Conservation (phyloP, 2,329 filamentous ascomycete species). For the Fonsecaea pedrosoi region DNA sequence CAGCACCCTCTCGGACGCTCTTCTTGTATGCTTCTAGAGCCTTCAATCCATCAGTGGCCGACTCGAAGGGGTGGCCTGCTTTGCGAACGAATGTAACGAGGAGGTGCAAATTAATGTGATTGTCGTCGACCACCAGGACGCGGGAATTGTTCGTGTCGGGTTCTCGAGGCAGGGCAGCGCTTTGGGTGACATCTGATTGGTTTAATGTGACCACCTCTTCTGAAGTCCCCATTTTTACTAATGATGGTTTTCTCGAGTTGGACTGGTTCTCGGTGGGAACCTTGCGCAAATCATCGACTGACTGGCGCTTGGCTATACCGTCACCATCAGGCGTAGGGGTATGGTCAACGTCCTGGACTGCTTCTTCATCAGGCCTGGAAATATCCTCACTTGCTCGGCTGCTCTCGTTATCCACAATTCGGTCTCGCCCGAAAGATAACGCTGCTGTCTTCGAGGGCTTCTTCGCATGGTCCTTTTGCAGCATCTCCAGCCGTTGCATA, state of each 20-base stretch:
- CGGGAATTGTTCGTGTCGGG: constrained; percentile 30
- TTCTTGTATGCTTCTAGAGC: constrained; percentile 50
- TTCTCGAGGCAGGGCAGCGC: neutral
- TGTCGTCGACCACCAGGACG: constrained; percentile 55
- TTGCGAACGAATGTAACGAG: constrained; percentile 54
- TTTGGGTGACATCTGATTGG: neutral
- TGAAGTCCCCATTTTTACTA: neutral
- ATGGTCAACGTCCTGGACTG: neutral
- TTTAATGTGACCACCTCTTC: neutral
- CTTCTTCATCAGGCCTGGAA: neutral
- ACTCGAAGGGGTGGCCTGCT: constrained; percentile 45
- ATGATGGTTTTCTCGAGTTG: neutral
- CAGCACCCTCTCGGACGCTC: constrained; percentile 41
- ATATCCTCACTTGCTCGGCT: neutral
- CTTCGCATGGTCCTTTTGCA: constrained; percentile 6
- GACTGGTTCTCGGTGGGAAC: neutral
- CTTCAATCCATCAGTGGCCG: constrained; percentile 52
- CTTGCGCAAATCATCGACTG: neutral
- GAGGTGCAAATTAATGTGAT: constrained; percentile 54
- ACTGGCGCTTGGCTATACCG: neutral
- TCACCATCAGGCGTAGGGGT: neutral
- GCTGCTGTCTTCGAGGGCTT: constrained; percentile 19
- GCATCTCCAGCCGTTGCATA: constrained; percentile 35
- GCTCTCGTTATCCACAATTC: neutral
- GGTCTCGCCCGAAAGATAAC: constrained; percentile 14